A percentile compares a stretch with the other conserved stretches of the same genome.
phyloP scores from a whole-genome alignment of 2,329 filamentous ascomycete species.

The Tetracladium maxilliforme region DNA sequence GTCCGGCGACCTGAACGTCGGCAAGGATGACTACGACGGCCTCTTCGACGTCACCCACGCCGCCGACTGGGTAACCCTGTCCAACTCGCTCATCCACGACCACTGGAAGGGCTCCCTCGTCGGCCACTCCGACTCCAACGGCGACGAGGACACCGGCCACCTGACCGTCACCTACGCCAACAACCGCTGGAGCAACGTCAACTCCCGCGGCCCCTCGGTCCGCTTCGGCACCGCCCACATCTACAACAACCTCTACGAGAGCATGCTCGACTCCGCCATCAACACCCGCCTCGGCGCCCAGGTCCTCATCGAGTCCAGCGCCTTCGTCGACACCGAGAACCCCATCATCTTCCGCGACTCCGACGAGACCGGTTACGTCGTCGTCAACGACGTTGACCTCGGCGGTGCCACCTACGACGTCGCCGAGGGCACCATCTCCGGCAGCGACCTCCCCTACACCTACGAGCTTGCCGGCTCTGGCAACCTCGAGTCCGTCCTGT shows the following conservation, averaged over 20 bases:
- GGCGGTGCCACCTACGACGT: slow-evolving; percentile 31
- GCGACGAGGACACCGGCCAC: slow-evolving; percentile 41
- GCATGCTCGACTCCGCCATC: slow-evolving; percentile 32
- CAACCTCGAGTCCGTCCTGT: slow-evolving; percentile 28
- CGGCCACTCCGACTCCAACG: slow-evolving; percentile 45
- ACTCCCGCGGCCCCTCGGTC: slow-evolving; percentile 46
- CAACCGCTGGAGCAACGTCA: slow-evolving; percentile 51
- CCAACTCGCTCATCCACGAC: slow-evolving; percentile 35
- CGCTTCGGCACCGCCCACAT: slow-evolving; percentile 53
- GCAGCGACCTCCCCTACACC: slow-evolving; percentile 33
- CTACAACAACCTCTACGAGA: slow-evolving; percentile 33
- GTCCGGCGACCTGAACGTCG: slow-evolving; percentile 39
- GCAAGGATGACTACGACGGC: slow-evolving; percentile 59
- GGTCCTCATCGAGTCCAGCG: slow-evolving; percentile 40
- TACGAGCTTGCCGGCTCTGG: slow-evolving; percentile 35
- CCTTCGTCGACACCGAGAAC: slow-evolving; percentile 28
- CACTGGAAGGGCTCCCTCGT: slow-evolving; percentile 49
- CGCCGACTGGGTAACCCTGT: slow-evolving; percentile 42
- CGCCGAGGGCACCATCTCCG: slow-evolving; percentile 31
- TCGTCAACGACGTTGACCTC: slow-evolving; percentile 28
- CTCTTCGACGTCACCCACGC: slow-evolving; percentile 50
- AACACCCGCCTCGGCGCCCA: slow-evolving; percentile 42
- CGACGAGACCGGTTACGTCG: slow-evolving; percentile 25
- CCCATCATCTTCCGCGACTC: slow-evolving; percentile 28
- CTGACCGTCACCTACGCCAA: slow-evolving; percentile 50